Conservation (phyloP, 2,329 filamentous ascomycete genomes). For the Fusarium denticulatum region DNA sequence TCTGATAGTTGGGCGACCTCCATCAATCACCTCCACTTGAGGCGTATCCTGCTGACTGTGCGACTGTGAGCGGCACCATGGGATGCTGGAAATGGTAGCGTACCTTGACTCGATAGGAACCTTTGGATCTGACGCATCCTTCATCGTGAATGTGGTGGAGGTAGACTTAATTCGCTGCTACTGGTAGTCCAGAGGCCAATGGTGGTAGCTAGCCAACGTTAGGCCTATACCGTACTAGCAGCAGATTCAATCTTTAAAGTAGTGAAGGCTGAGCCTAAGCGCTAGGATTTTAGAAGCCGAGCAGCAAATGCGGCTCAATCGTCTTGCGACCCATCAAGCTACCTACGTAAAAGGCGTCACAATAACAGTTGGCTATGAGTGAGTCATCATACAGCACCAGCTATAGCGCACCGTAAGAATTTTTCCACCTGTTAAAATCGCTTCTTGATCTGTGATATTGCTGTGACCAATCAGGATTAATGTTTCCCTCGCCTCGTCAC, state of each 20-base stretch:
- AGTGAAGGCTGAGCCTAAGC: neutral
- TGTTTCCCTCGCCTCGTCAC: too few species aligned
- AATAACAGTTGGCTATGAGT: neutral
- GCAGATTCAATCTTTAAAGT: neutral
- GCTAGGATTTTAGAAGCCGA: too few species aligned
- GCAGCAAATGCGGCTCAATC: neutral
- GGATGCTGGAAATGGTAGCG: rapidly evolving
- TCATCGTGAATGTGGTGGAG: neutral
- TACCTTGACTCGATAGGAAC: neutral
- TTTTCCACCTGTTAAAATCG: neutral
- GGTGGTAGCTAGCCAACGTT: neutral
- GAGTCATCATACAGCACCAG: rapidly evolving
- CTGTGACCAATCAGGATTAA: too few species aligned
- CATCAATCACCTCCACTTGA: neutral
- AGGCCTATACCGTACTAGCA: neutral
- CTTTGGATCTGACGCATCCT: neutral
- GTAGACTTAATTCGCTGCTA: neutral
- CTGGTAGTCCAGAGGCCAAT: neutral
- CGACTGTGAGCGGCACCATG: rapidly evolving
- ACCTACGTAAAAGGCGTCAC: too few species aligned
- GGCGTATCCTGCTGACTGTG: neutral
- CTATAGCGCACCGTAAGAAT: rapidly evolving
- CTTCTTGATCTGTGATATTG: too few species aligned
- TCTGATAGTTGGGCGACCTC: neutral
- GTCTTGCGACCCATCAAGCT: neutral